Evolutionary conservation across 768 basidiomycete species (phyloP).

Genomic region (Pulveroboletus sp.): DNA sequence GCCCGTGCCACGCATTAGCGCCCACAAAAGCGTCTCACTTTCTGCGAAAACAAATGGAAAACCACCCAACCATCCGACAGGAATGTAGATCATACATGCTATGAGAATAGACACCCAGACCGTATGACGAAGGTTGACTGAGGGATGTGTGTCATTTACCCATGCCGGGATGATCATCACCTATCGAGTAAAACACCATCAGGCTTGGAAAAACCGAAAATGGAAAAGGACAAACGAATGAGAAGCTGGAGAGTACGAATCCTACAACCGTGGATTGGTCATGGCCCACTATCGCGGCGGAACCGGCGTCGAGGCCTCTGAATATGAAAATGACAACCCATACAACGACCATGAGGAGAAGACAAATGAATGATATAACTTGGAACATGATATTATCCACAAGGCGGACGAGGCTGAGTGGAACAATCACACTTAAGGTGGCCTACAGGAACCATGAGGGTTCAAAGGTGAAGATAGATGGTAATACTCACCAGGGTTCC

Average conservation of each 20-base stretch:
- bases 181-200: slow-evolving; percentile 1
- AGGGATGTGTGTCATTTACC: slow-evolving; percentile 24
- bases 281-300: slow-evolving; percentile 13
- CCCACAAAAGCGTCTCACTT: slow-evolving; percentile 16
- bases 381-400: slow-evolving; percentile 26
- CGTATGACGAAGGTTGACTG: slow-evolving; percentile 19
- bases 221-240: slow-evolving; percentile 17
- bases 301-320: slow-evolving; percentile 8
- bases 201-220: background rate
- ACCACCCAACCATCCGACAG: slow-evolving; percentile 24
- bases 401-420: slow-evolving; percentile 22
- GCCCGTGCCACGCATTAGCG: slow-evolving; percentile 6
- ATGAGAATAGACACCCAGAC: slow-evolving; percentile 23
- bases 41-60: slow-evolving; percentile 8
- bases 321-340: slow-evolving; percentile 18
- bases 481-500: slow-evolving; percentile 16
- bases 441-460: slow-evolving; percentile 13
- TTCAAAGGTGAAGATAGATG: too few species aligned
- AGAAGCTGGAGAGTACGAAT: slow-evolving; percentile 23
- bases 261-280: slow-evolving; percentile 20
- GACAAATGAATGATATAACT: slow-evolving; percentile 19
- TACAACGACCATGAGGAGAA: slow-evolving; percentile 14
- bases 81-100: slow-evolving; percentile 24
- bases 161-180: slow-evolving; percentile 24
- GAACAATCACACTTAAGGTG: slow-evolving; percentile 16